phyloP scores from a whole-genome alignment of 768 basidiomycete species.

The Tulasnella sp. region DNA sequence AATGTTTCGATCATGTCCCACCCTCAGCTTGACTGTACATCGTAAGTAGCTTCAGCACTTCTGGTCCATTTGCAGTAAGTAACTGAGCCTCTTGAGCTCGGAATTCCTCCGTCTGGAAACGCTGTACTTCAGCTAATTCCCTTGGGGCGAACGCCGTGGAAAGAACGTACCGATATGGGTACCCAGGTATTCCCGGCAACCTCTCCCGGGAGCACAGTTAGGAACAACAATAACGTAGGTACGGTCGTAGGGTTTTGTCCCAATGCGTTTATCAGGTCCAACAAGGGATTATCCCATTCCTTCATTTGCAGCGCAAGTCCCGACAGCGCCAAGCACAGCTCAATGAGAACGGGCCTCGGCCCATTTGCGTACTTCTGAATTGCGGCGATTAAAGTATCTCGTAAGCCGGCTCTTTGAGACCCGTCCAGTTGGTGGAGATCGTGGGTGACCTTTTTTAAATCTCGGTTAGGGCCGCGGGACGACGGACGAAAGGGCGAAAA shows the following conservation, averaged over 20 bases:
- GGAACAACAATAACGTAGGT: slow-evolving; percentile 77
- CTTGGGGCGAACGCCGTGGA: not conserved
- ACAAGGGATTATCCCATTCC: slow-evolving; percentile 76
- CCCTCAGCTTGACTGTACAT: slow-evolving; percentile 89
- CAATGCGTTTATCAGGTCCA: slow-evolving; percentile 76
- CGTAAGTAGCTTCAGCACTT: slow-evolving; percentile 70
- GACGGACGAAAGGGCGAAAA: not conserved
- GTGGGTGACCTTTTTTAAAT: slow-evolving; percentile 72
- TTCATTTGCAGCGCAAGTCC: slow-evolving; percentile 88
- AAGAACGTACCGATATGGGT: slow-evolving; percentile 69
- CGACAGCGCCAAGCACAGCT: slow-evolving; percentile 84
- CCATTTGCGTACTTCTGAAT: slow-evolving; percentile 66
- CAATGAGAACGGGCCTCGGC: slow-evolving; percentile 78
- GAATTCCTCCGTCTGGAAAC: slow-evolving; percentile 63
- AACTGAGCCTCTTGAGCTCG: slow-evolving; percentile 55
- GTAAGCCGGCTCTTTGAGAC: slow-evolving; percentile 66
- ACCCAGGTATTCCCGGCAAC: slow-evolving; percentile 76
- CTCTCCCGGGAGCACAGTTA: slow-evolving; percentile 90
- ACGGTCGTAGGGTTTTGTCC: slow-evolving; percentile 82
- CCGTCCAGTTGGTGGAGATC: slow-evolving; percentile 85
- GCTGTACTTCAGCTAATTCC: not conserved
- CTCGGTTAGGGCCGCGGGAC: slow-evolving; percentile 10
- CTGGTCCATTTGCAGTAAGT: slow-evolving; percentile 61
- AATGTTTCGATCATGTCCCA: slow-evolving; percentile 39
- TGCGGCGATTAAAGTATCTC: slow-evolving; percentile 80